Base-by-base conservation (phyloP, 2,329 filamentous ascomycete species). In the Beauveria varroae region DNA sequence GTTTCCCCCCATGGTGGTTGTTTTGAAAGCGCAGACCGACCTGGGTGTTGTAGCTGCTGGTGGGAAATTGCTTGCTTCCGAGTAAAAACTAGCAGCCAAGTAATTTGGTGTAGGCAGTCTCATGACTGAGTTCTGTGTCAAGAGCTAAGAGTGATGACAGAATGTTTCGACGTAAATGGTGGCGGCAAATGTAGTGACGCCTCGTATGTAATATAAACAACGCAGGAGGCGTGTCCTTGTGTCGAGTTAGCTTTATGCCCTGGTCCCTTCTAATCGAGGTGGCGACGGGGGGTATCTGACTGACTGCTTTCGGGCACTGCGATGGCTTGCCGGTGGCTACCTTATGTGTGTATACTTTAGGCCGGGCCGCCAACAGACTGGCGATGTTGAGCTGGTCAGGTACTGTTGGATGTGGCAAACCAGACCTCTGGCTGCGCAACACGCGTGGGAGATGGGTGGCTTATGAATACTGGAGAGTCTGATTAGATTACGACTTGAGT, bases 81-180 rank as follows among this genome's bases (percentile, higher is more conserved):
- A 44, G 22, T 44, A 55, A 55, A 55, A 44, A 16, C 53, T 55
- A 28, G 53, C 24, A 16, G 53, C 40, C 24, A 55, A 41, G n/a
- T 55, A 44, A 30, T 55, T 55, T 28, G 53, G 53, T 30, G 37
- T 55, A 44, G 53, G 40, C 18, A 55, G 53, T 44, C 53, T 55
- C 53, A 55, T 55, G 53, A 28, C 53, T 26, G 24, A n/a, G n/a
- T 20, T 44, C 3, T 43, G n/a, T 9, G 16, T 30, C 50, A 12
- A 20, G n/a, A 20, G n/a, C 10, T 24, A 24, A 12, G 12, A 20
- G 43, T 20, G 18, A 28, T 3, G 6, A 12, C 9, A 20, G 40
- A 22, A 28, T 10, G 3, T 37, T 10, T 37, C 22, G 22, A 20
- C 10, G 34, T 20, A 12, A 7, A 40, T 24, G 16, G 5, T 20